Evolutionary conservation across 768 basidiomycete genomes (phyloP).

Genomic region (Amanita fuliginea): DNA sequence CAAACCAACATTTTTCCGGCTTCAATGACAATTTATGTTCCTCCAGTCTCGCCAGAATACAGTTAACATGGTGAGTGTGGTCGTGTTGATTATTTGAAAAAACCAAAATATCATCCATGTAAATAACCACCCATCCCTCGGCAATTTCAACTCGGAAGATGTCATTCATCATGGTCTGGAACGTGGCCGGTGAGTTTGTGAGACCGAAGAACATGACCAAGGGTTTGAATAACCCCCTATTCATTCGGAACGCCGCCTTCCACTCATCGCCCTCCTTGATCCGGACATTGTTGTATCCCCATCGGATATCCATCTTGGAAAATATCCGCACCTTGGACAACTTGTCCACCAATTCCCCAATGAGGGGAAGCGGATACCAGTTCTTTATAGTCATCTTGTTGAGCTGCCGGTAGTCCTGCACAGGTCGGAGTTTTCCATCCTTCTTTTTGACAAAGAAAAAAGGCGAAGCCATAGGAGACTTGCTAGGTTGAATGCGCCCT

Average conservation of each 20-base stretch:
- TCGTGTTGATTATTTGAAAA: too few relatives aligned
- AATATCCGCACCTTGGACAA: slow-evolving; percentile 16
- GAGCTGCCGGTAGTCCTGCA: slow-evolving; percentile 23
- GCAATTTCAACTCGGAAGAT: too few relatives aligned
- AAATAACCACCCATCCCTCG: too few relatives aligned
- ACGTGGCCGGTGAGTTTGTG: too few relatives aligned
- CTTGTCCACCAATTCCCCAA: slow-evolving; percentile 20
- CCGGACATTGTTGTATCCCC: slow-evolving; percentile 29
- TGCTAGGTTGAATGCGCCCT: slow-evolving; percentile 13
- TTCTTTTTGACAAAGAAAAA: slow-evolving; percentile 19
- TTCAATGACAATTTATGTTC: too few relatives aligned
- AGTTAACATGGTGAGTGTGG: too few relatives aligned
- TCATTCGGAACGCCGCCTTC: slow-evolving; percentile 33
- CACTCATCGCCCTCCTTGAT: slow-evolving; percentile 30
- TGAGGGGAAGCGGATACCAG: slow-evolving; percentile 23
- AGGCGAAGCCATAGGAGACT: slow-evolving; percentile 11
- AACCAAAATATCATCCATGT: too few relatives aligned
- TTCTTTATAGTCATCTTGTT: slow-evolving; percentile 25
- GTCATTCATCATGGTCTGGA: too few relatives aligned
- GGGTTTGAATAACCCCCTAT: too few relatives aligned
- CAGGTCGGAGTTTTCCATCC: slow-evolving; percentile 11
- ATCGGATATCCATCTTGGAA: slow-evolving; percentile 27
- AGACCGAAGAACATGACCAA: too few relatives aligned
- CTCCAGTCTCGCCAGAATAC: too few relatives aligned
- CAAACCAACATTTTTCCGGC: too few relatives aligned